These are phyloP conservation scores for Fusarium proliferatum DNA, from an alignment of 2,329 filamentous ascomycete genomes.

Conservation along the genomic window DNA sequence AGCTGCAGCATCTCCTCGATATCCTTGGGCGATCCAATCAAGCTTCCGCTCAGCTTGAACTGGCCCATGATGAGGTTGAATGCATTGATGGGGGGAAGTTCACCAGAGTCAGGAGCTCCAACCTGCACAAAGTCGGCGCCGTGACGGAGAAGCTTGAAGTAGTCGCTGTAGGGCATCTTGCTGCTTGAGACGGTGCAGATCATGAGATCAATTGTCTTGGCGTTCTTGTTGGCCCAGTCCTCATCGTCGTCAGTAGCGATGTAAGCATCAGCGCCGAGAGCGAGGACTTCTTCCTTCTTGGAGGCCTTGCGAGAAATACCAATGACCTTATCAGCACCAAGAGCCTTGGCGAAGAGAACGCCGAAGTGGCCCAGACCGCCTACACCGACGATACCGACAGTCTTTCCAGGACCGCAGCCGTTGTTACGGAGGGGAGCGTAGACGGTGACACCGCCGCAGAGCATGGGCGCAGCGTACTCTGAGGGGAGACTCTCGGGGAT, in stretches of 20 bases:
- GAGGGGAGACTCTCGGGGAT: slow-evolving; percentile 55
- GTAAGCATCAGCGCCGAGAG: slow-evolving; percentile 66
- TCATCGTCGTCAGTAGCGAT: slow-evolving; percentile 57
- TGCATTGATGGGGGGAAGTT: slow-evolving; percentile 40
- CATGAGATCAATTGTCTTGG: slow-evolving; percentile 65
- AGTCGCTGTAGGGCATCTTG: slow-evolving; percentile 70
- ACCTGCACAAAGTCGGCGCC: slow-evolving; percentile 74
- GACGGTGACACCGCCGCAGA: slow-evolving; percentile 76
- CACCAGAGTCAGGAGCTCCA: slow-evolving; percentile 50
- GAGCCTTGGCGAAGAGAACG: slow-evolving; percentile 72
- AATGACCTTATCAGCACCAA: slow-evolving; percentile 69
- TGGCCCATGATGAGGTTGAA: slow-evolving; percentile 37
- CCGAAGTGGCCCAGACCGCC: slow-evolving; percentile 77
- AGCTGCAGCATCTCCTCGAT: slow-evolving; percentile 70
- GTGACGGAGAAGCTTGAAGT: slow-evolving; percentile 68
- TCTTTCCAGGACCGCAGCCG: slow-evolving; percentile 73
- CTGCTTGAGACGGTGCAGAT: slow-evolving; percentile 65
- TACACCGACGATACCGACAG: slow-evolving; percentile 73
- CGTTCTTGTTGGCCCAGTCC: slow-evolving; percentile 65
- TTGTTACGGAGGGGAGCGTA: slow-evolving; percentile 71
- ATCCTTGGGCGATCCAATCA: slow-evolving; percentile 62
- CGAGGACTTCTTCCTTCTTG: slow-evolving; percentile 65
- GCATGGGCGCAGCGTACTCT: slow-evolving; percentile 67
- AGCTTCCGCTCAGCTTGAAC: slow-evolving; percentile 58
- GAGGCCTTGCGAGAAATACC: slow-evolving; percentile 64